phyloP scores from a whole-genome alignment of 129 eudicot genomes.

The Chrysanthemum lavandulifolium region DNA sequence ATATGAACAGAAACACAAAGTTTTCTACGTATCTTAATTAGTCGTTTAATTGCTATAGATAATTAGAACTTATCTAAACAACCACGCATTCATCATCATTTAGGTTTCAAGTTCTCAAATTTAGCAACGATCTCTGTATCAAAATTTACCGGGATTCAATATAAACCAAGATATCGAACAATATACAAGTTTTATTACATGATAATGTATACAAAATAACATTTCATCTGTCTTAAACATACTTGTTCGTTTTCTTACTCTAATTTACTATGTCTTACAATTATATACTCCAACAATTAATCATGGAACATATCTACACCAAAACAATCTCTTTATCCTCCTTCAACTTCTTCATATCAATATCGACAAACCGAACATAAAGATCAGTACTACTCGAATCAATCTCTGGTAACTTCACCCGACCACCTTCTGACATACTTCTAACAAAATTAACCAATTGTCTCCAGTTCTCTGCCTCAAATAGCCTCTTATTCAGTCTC shows the following conservation, averaged over 20 bases:
- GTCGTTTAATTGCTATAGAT: too few species aligned
- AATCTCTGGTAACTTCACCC: constrained; percentile 47
- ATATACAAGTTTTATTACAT: constrained; percentile 1
- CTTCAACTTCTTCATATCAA: constrained; percentile 28
- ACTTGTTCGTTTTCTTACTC: constrained; percentile 3
- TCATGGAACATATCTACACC: constrained; percentile 40
- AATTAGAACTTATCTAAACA: too few species aligned
- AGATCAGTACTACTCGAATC: constrained; percentile 62
- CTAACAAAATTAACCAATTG: constrained; percentile 72
- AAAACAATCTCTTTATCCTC: constrained; percentile 41
- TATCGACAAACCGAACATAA: constrained; percentile 65
- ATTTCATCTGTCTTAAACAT: constrained; percentile 18
- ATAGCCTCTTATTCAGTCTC: constrained; percentile 75
- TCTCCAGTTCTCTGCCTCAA: constrained; percentile 84
- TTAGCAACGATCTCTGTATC: neutral
- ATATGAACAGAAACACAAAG: too few species aligned
- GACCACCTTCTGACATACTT: constrained; percentile 81
- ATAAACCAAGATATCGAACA: constrained; percentile 1
- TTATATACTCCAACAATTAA: constrained; percentile 9
- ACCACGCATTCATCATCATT: too few species aligned
- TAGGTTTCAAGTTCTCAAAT: neutral
- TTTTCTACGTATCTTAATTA: too few species aligned
- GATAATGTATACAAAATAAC: constrained; percentile 13
- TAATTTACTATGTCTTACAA: constrained; percentile 5
- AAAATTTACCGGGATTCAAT: neutral